Conservation (phyloP, 495 filamentous ascomycete genomes). For the Penicillium steckii region DNA sequence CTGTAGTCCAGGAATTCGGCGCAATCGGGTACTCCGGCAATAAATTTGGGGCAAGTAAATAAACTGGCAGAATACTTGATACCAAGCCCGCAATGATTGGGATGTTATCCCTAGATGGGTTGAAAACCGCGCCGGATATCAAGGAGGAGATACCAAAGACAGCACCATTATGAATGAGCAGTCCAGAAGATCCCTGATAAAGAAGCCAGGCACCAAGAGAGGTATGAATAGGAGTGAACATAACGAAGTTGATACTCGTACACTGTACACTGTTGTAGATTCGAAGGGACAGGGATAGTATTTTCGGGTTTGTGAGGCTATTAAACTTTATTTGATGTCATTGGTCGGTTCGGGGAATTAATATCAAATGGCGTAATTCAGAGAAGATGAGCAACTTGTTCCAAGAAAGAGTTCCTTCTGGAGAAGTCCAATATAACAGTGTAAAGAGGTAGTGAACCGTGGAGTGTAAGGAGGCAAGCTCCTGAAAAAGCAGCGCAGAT, state of each 20-base stretch:
- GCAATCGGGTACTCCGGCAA: conserved; percentile 41
- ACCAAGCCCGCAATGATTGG: conserved; percentile 50
- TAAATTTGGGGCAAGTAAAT: conserved; percentile 41
- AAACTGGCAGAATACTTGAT: conserved; percentile 41
- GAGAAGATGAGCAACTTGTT: neutral
- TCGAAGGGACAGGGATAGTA: neutral
- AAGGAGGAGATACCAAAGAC: conserved; percentile 57
- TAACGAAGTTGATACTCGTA: too few species aligned
- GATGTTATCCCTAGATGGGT: conserved; percentile 39
- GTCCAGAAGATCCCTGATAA: conserved; percentile 49
- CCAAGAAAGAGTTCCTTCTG: too few species aligned
- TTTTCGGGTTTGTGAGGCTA: neutral
- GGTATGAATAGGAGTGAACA: conserved; percentile 61
- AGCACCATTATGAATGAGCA: conserved; percentile 54
- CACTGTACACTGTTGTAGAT: neutral
- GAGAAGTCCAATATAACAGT: too few species aligned
- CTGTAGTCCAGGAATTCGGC: conserved; percentile 30
- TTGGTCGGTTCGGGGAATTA: neutral
- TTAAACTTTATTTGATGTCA: conserved; percentile 2
- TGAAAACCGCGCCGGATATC: conserved; percentile 38
- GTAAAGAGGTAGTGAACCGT: neutral
- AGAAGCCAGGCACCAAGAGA: conserved; percentile 55
- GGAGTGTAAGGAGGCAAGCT: neutral
- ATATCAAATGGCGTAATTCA: neutral
- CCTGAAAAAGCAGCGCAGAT: neutral